phyloP scores from a whole-genome alignment of 2,329 filamentous ascomycete genomes.

The Septoria linicola region DNA sequence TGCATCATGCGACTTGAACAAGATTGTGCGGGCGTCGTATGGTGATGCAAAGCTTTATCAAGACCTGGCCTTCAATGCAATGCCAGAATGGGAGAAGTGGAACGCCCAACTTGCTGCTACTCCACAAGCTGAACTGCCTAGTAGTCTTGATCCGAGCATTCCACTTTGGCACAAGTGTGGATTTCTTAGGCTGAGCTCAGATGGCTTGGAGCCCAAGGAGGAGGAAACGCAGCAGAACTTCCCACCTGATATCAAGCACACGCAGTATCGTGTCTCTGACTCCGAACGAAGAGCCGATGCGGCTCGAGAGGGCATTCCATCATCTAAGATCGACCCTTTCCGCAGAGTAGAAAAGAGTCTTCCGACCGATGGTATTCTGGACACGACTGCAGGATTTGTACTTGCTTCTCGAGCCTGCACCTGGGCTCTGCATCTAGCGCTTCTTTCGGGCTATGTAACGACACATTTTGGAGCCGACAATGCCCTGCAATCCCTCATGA shows the following conservation, averaged over 20 bases:
- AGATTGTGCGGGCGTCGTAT: constrained; percentile 31
- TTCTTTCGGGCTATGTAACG: constrained; percentile 14
- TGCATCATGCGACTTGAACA: constrained; percentile 30
- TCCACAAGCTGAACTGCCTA: constrained; percentile 11
- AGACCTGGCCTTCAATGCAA: constrained; percentile 29
- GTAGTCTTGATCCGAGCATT: constrained; percentile 13
- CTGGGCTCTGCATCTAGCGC: constrained; percentile 23
- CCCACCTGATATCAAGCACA: constrained; percentile 28
- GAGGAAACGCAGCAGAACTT: constrained; percentile 30
- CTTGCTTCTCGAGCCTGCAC: constrained; percentile 22
- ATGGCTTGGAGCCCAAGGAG: constrained; percentile 26
- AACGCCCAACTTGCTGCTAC: constrained; percentile 27
- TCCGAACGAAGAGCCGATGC: constrained; percentile 17
- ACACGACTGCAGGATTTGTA: constrained; percentile 25
- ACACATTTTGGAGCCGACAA: constrained; percentile 20
- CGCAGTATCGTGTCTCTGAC: constrained; percentile 32
- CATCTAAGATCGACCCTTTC: constrained; percentile 25
- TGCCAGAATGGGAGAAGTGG: constrained; percentile 38
- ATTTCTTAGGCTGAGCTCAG: constrained; percentile 26
- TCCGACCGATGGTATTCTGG: constrained; percentile 22
- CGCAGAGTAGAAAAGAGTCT: constrained; percentile 13
- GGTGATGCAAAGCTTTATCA: constrained; percentile 28
- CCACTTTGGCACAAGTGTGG: constrained; percentile 32
- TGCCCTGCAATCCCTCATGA: constrained; percentile 17
- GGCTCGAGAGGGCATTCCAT: constrained; percentile 13